phyloP scores from a whole-genome alignment of 108 stramenopile genomes.

The Skeletonema potamos region DNA sequence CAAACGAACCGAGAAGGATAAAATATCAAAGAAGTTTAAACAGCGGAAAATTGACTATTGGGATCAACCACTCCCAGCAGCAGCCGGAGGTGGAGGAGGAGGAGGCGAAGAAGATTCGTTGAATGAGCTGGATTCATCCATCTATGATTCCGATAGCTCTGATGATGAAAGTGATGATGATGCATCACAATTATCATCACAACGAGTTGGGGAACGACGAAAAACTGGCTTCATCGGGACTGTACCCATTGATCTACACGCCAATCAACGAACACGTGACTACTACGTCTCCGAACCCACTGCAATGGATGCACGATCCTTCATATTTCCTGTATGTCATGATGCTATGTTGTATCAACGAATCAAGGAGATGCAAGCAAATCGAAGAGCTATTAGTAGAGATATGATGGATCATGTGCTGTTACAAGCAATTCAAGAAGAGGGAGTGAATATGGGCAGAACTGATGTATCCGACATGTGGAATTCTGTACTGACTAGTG shows the following conservation, averaged over 20 bases:
- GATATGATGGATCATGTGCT: slow-evolving; percentile 55
- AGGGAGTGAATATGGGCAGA: slow-evolving; percentile 40
- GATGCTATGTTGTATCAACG: slow-evolving; percentile 73
- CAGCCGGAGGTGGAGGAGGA: slow-evolving; percentile 6
- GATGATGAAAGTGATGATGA: slow-evolving; percentile 17
- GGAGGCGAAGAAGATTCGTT: slow-evolving; percentile 1
- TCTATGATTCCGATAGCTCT: slow-evolving; percentile 3
- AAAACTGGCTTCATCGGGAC: slow-evolving; percentile 30
- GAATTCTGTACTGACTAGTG: slow-evolving; percentile 25
- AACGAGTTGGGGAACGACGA: slow-evolving; percentile 44
- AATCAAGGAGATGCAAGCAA: slow-evolving; percentile 65
- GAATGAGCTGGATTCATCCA: not conserved
- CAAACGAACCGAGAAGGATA: slow-evolving; percentile 6
- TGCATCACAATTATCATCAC: not conserved
- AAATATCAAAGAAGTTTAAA: slow-evolving; percentile 20
- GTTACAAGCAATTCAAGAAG: slow-evolving; percentile 55
- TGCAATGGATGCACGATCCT: slow-evolving; percentile 67
- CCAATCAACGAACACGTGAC: slow-evolving; percentile 51
- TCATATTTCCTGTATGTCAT: slow-evolving; percentile 86
- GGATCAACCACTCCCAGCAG: slow-evolving; percentile 74
- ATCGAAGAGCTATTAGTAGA: slow-evolving; percentile 54
- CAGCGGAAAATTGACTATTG: slow-evolving; percentile 59
- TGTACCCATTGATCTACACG: slow-evolving; percentile 66
- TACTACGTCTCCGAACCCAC: slow-evolving; percentile 57
- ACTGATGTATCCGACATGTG: slow-evolving; percentile 27